These are phyloP conservation scores for Fusarium pseudocircinatum DNA, from an alignment of 2,329 filamentous ascomycete genomes.

Conservation along the genomic window DNA sequence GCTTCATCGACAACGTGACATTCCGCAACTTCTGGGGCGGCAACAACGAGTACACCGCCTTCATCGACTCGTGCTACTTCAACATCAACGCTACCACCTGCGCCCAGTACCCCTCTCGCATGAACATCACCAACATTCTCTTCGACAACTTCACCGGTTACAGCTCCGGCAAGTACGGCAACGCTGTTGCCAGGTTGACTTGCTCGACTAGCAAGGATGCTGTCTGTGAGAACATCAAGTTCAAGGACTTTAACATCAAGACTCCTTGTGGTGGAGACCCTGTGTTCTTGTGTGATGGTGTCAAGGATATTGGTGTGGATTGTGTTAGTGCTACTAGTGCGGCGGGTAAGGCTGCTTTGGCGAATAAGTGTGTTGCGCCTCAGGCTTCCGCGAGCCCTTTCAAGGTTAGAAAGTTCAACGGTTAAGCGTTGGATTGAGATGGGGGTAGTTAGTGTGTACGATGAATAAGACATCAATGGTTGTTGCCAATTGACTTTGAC, in stretches of 20 bases:
- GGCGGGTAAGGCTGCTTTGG: slow-evolving; percentile 33
- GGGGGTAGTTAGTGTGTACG: not conserved
- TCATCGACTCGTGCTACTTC: slow-evolving; percentile 42
- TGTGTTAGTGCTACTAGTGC: slow-evolving; percentile 30
- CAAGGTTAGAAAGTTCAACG: slow-evolving; percentile 19
- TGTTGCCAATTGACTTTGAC: not conserved
- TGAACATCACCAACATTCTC: slow-evolving; percentile 41
- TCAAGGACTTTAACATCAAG: slow-evolving; percentile 37
- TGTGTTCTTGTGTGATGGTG: slow-evolving; percentile 37
- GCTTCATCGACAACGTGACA: slow-evolving; percentile 39
- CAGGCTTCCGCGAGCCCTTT: slow-evolving; percentile 32
- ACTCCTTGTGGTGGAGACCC: slow-evolving; percentile 34
- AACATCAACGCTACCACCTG: slow-evolving; percentile 31
- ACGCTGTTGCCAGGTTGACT: slow-evolving; percentile 33
- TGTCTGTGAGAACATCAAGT: slow-evolving; percentile 40
- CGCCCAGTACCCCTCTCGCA: slow-evolving; percentile 35
- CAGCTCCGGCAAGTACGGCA: slow-evolving; percentile 38
- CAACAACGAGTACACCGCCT: slow-evolving; percentile 39
- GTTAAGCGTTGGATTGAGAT: not conserved
- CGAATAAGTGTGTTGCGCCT: slow-evolving; percentile 29
- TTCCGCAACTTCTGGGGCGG: slow-evolving; percentile 42
- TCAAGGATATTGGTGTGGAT: slow-evolving; percentile 35
- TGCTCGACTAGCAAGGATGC: slow-evolving; percentile 38
- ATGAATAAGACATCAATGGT: not conserved
- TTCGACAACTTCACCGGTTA: slow-evolving; percentile 42